Percentiles rank a stretch among this genome's conserved stretches.
These are phyloP conservation scores for Venustampulla echinocandica DNA, from an alignment of 495 filamentous ascomycete genomes.

Conservation along the genomic window DNA sequence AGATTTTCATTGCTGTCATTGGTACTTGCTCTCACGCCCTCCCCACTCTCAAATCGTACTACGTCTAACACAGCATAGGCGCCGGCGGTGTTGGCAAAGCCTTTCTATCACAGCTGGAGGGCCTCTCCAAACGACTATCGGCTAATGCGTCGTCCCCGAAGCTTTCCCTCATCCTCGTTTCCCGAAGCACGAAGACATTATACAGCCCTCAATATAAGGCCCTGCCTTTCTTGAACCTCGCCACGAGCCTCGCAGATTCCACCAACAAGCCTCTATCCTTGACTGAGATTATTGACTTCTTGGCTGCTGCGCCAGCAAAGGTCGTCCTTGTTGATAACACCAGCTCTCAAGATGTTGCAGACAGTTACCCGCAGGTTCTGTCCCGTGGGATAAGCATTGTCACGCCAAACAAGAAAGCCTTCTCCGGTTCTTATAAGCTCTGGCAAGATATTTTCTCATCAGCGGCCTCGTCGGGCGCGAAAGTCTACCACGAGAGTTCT, in stretches of 20 bases:
- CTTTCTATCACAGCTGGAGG: constrained; percentile 73
- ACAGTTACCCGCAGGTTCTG: constrained; percentile 70
- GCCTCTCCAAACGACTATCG: constrained; percentile 44
- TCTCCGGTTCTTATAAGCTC: constrained; percentile 63
- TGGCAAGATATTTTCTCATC: constrained; percentile 76
- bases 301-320: constrained; percentile 59
- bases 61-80: constrained; percentile 42
- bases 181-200: constrained; percentile 70
- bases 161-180: constrained; percentile 68
- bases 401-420: constrained; percentile 97
- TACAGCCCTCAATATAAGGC: constrained; percentile 51
- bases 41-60: background rate
- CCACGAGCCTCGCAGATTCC: constrained; percentile 46
- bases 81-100: constrained; percentile 86
- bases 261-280: constrained; percentile 50
- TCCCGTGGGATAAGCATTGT: constrained; percentile 75
- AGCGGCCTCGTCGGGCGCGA: constrained; percentile 53
- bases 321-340: constrained; percentile 90
- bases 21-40: constrained; percentile 26
- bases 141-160: constrained; percentile 43
- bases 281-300: constrained; percentile 59
- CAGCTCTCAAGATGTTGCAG: constrained; percentile 69
- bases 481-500: constrained; percentile 86
- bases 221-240: constrained; percentile 45
- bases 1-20: constrained; percentile 38